A percentile compares a stretch with the other conserved stretches of the same genome.
phyloP scores from a whole-genome alignment of 2,329 filamentous ascomycete species.

The Leptoxyphium fumago region DNA sequence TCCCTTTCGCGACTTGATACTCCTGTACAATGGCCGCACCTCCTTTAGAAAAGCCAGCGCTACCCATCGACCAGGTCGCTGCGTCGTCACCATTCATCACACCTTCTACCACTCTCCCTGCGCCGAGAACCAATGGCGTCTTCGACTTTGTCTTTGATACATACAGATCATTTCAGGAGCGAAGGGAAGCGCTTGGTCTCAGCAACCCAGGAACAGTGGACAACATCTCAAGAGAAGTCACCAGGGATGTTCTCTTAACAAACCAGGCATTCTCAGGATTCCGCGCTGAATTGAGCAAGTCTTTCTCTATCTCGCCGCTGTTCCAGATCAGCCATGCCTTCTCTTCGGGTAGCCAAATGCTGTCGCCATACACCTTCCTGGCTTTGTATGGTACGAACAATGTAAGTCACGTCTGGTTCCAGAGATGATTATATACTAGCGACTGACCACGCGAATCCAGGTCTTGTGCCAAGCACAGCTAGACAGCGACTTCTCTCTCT shows the following conservation, averaged over 20 bases:
- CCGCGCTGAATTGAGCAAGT: slow-evolving; percentile 90
- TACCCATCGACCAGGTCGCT: slow-evolving; percentile 9
- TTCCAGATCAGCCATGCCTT: slow-evolving; percentile 98
- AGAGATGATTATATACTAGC: background rate
- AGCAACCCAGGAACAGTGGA: slow-evolving; percentile 89
- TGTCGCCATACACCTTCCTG: slow-evolving; percentile 91
- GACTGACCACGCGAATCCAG: slow-evolving; percentile 30
- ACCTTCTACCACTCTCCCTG: slow-evolving; percentile 7
- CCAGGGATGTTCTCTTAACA: slow-evolving; percentile 89
- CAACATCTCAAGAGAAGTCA: slow-evolving; percentile 76
- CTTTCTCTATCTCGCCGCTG: slow-evolving; percentile 81
- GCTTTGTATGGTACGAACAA: slow-evolving; percentile 86
- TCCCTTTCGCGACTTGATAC: no score
- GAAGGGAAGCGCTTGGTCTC: slow-evolving; percentile 75
- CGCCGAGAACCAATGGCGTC: slow-evolving; percentile 14
- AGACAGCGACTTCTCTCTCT: slow-evolving; percentile 81
- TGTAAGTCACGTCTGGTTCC: slow-evolving; percentile 33
- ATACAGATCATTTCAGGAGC: slow-evolving; percentile 67
- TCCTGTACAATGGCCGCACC: slow-evolving; percentile 2
- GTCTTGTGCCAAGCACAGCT: slow-evolving; percentile 91
- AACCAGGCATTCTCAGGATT: slow-evolving; percentile 96
- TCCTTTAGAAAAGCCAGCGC: slow-evolving; percentile 13
- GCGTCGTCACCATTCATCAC: slow-evolving; percentile 2
- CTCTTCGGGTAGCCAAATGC: slow-evolving; percentile 73
- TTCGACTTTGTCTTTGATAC: slow-evolving; percentile 39